phyloP scores from a whole-genome alignment of 164 flowering plant genomes.

The Vitis rupestris region DNA sequence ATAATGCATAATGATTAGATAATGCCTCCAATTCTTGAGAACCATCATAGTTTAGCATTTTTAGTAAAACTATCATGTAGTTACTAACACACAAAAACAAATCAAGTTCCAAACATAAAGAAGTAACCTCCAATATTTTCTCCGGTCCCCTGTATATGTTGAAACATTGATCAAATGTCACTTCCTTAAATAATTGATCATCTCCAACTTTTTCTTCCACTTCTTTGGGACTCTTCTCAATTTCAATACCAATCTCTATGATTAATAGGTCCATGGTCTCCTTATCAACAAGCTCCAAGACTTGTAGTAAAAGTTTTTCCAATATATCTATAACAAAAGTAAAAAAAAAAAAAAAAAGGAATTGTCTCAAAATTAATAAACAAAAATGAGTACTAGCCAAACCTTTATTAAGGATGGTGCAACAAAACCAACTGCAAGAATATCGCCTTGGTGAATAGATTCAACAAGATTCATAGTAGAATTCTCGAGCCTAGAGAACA shows the following conservation, averaged over 20 bases:
- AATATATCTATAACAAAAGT: slow-evolving; percentile 47
- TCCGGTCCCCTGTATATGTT: slow-evolving; percentile 99
- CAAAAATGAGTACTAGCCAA: slow-evolving; percentile 10
- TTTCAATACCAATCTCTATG: slow-evolving; percentile 76
- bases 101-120: slow-evolving; percentile 14
- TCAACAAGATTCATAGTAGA: slow-evolving; percentile 75
- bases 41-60: background rate
- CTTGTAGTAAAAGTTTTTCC: slow-evolving; percentile 92
- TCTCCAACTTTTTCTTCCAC: slow-evolving; percentile 40
- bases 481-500: slow-evolving; percentile 65
- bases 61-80: background rate
- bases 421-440: slow-evolving; percentile 59
- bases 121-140: slow-evolving; percentile 83
- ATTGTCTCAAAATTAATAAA: background rate
- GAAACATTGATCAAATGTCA: slow-evolving; percentile 90
- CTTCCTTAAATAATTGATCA: slow-evolving; percentile 77
- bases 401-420: slow-evolving; percentile 90
- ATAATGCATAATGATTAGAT: slow-evolving; percentile 76
- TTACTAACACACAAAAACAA: background rate
- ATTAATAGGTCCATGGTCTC: slow-evolving; percentile 94
- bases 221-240: slow-evolving; percentile 51
- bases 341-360: slow-evolving; percentile 7
- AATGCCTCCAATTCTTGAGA: slow-evolving; percentile 90
- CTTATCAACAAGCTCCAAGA: slow-evolving; percentile 85
- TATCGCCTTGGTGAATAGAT: slow-evolving; percentile 63